Evolutionary conservation across 352 stramenopile genomes (phyloP).

Genomic region (Globisporangium recalcitrans): DNA sequence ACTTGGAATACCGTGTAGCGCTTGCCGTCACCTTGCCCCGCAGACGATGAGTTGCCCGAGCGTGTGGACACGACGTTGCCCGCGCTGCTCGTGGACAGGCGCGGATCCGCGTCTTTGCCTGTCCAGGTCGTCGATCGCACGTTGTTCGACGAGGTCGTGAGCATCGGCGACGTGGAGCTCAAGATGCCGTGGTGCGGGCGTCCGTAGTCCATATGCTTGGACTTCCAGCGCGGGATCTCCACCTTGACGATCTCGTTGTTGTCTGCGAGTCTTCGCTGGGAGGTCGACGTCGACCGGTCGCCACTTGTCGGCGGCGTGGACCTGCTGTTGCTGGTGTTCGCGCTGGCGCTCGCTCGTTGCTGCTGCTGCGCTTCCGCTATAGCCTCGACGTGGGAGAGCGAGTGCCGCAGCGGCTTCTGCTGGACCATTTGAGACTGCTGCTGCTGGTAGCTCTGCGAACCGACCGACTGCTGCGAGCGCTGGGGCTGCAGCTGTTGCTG

Average conservation of each 20-base stretch:
- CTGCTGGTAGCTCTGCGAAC: constrained; percentile 27
- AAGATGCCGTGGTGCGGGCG: constrained; percentile 17
- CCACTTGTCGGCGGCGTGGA: constrained; percentile 1
- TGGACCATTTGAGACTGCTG: constrained; percentile 1
- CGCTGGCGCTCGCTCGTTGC: not conserved
- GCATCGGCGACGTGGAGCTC: constrained; percentile 31
- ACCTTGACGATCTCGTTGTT: constrained; percentile 71
- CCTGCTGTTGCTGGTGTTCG: constrained; percentile 4
- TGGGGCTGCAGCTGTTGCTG: not conserved
- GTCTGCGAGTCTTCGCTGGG: constrained; percentile 7
- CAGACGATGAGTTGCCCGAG: constrained; percentile 10
- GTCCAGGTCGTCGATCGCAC: constrained; percentile 45
- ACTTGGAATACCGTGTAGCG: constrained; percentile 78
- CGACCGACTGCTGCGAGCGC: constrained; percentile 8
- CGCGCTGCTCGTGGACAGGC: constrained; percentile 4
- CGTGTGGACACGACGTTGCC: constrained; percentile 4
- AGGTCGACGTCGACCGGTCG: constrained; percentile 6
- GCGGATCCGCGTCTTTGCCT: constrained; percentile 36
- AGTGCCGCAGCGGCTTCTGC: constrained; percentile 40
- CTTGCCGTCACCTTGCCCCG: constrained; percentile 34
- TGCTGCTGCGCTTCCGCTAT: constrained; percentile 1
- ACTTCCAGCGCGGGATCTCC: constrained; percentile 69
- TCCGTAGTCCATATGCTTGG: constrained; percentile 42
- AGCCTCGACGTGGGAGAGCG: constrained; percentile 41
- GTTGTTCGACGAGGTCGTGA: constrained; percentile 13